Evolutionary conservation across 106 monocot species (phyloP), one percentile per base, ranked within the genome.

Genomic region (Cymbidium sinense): DNA sequence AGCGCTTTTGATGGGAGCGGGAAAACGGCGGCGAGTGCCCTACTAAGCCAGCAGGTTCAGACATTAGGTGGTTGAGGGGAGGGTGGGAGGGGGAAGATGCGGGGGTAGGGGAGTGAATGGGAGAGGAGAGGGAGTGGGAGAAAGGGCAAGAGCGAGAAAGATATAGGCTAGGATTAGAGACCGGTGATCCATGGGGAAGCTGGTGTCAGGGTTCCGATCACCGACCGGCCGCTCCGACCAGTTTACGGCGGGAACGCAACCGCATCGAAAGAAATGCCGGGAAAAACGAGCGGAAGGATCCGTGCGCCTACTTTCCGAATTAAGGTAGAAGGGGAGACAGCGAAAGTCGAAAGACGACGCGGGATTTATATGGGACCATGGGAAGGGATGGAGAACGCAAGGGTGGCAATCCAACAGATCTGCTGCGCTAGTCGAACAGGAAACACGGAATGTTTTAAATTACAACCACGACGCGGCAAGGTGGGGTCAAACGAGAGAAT

Each of bases 81-180:
- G 27, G 43, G 11, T 34, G 50, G 51, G 31, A 6, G 15, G 76
- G 76, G 54, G 52, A 52, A 5, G 76, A 50, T 11, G 51, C 28
- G 30, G 76, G 76, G 7, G 33, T 19, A 18, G 52, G 76, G 20
- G 76, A 76, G 3, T 15, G 25, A 74, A 74, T 44, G 43, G 73
- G 29, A 33, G 50, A 76, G 31, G 76, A 54, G 76, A 34, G 76
- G 33, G 27, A 54, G 75, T 2, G 29, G 28, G 75, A 43, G 27
- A 13, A 33, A 33, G 33, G 52, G 30, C 7, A 2, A 76, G 54
- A 27, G 19, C 2, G 33, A 54, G 15, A 25, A 76, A 52, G 7
- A 34, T 2, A 25, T 54, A 52, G 19, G 52, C 19, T 76, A 76
- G 18, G 51, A 52, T 76, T 76, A 33, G 52, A 34, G 30, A 28